Conservation (phyloP, 257 asterid genomes). For the Osmanthus fragrans region DNA sequence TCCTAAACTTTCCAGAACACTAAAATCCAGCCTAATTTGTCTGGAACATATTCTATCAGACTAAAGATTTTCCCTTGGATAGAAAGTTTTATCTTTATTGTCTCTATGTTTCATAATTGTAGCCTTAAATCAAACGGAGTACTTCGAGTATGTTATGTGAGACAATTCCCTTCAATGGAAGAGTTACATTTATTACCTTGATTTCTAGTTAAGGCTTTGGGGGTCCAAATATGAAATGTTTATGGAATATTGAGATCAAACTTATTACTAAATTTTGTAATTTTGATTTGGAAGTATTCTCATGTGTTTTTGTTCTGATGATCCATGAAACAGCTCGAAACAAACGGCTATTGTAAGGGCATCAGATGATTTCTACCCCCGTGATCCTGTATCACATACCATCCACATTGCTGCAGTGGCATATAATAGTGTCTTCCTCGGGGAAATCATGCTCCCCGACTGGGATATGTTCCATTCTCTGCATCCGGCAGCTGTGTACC, state of each 20-base stretch:
- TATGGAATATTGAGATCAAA: neutral
- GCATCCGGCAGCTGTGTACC: slow-evolving; percentile 63
- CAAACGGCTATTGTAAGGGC: slow-evolving; percentile 83
- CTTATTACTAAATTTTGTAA: neutral
- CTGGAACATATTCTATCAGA: no score
- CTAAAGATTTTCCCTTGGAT: no score
- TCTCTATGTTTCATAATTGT: no score
- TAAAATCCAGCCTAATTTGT: no score
- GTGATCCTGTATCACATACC: slow-evolving; percentile 76
- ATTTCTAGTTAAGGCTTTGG: neutral
- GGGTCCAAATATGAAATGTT: neutral
- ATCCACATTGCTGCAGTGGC: slow-evolving; percentile 86
- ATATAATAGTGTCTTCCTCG: slow-evolving; percentile 71
- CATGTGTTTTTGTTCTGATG: neutral
- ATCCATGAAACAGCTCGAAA: slow-evolving; percentile 63
- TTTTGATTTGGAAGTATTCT: neutral
- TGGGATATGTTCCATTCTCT: slow-evolving; percentile 64
- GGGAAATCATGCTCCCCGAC: slow-evolving; percentile 74
- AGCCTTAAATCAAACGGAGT: no score
- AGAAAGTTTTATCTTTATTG: no score
- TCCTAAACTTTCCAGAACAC: neutral
- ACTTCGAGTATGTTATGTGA: neutral
- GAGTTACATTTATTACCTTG: neutral
- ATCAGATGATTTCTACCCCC: slow-evolving; percentile 83
- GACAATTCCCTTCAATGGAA: neutral